These are phyloP conservation scores for Russula ochroleuca DNA, from an alignment of 768 basidiomycete genomes.

Conservation along the genomic window DNA sequence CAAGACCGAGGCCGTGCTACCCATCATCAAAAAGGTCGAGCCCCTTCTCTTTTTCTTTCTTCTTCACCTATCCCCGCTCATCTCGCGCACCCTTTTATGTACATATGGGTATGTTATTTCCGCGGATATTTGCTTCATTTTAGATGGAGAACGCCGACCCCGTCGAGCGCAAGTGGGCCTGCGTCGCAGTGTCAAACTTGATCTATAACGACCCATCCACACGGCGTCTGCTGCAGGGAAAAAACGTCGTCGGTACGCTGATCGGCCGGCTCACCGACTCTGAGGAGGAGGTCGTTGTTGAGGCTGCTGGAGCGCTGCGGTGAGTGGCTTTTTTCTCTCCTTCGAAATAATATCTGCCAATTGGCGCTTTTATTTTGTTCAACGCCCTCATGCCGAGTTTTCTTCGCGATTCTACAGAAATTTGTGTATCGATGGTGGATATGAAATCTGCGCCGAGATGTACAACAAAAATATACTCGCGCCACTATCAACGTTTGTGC, in stretches of 20 bases:
- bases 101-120: neutral
- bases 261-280: constrained; percentile 84
- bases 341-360: neutral
- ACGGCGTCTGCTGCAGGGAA: constrained; percentile 80
- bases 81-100: neutral
- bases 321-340: constrained; percentile 36
- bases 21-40: constrained; percentile 83
- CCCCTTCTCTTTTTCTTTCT: neutral
- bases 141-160: constrained; percentile 76
- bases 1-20: constrained; percentile 75
- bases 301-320: constrained; percentile 86
- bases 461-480: constrained; percentile 91
- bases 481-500: constrained; percentile 68
- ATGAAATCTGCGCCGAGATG: constrained; percentile 95
- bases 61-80: neutral
- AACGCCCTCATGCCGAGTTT: neutral
- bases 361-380: neutral
- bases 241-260: constrained; percentile 82
- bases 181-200: constrained; percentile 91
- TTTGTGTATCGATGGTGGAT: constrained; percentile 90
- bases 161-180: constrained; percentile 89
- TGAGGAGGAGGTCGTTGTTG: constrained; percentile 87
- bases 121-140: too few relatives aligned
- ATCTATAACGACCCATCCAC: constrained; percentile 97
- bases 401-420: constrained; percentile 50